Base-by-base conservation (phyloP, 441 rosid species). In the Croton laevigatus region DNA sequence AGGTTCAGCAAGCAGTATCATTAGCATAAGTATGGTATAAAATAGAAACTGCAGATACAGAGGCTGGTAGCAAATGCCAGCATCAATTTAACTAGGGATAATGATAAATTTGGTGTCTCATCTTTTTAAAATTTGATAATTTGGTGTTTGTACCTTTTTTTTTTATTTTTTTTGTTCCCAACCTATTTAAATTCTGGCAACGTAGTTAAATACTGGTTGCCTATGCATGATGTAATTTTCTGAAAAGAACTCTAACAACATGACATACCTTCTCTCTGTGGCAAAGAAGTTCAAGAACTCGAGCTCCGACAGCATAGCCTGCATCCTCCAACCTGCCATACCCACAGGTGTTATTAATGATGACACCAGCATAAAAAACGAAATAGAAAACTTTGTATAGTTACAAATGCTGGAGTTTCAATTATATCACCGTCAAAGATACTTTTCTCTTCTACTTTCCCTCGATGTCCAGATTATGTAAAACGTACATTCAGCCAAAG, bases 281-380 rank as follows among this genome's bases (percentile, higher is more conserved):
- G 82, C 98, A 95, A 66, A 95, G 91, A 76, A 93, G 97, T 80
- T 93, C 98, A 36, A 93, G 81, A 82, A 91, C 91, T 55, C 97
- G 88, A 78, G 92, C 90, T 49, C 98, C 97, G 42, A 89, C 93
- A 6, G 98, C 89, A 73, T 89, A 93, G 48, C 99, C 98, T 57
- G 97, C 99, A 83, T 92, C 98, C 85, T 94, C 99, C 74, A 94
- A 81, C 81, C 98, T 94, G 80, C 66, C 69, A 81, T 44, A 44
- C 51, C 52, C 69, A 73, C 20, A 61, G 68, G 71, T 46, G 70
- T 66, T 23, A 66, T 65, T 22, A 57, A 49, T 40, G 38, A 67
- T 32, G 57, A 62, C 46, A 51, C 17, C 23, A 44, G 8, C 45
- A 59, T 14, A 8, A 54, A 12, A 58, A 51, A 55, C 55, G 8